A percentile compares a stretch with the other conserved stretches of the same genome.
phyloP scores from a whole-genome alignment of 176 grass and related monocot genomes.

The Luzula sylvatica region DNA sequence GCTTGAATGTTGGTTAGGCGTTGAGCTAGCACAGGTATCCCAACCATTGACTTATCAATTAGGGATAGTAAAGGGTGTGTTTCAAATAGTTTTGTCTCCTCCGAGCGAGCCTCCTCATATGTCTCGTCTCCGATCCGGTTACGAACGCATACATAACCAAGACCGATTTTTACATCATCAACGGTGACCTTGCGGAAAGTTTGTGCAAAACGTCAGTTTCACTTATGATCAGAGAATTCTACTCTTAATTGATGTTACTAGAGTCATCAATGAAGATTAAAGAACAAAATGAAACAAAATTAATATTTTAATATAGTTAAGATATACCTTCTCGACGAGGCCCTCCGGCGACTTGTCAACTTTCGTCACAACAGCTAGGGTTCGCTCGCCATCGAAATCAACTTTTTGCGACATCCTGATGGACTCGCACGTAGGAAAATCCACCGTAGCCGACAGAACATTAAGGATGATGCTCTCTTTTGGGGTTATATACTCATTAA shows the following conservation, averaged over 20 bases:
- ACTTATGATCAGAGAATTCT: no score
- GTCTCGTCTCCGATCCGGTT: slow-evolving; percentile 23
- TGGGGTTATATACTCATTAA: slow-evolving; percentile 20
- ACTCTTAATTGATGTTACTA: no score
- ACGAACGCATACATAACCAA: slow-evolving; percentile 27
- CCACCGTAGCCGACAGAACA: slow-evolving; percentile 18
- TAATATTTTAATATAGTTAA: no score
- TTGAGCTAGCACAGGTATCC: slow-evolving; percentile 15
- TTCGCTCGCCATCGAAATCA: slow-evolving; percentile 8
- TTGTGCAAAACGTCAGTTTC: no score
- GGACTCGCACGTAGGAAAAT: slow-evolving; percentile 23
- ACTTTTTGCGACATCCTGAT: slow-evolving; percentile 28
- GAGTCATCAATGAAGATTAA: no score
- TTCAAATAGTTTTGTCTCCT: slow-evolving; percentile 11
- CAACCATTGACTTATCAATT: slow-evolving; percentile 24
- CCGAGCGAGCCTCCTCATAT: slow-evolving; percentile 14
- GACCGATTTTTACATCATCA: slow-evolving; percentile 24
- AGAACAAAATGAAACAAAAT: no score
- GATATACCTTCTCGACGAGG: slow-evolving; percentile 27
- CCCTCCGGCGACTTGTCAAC: slow-evolving; percentile 24
- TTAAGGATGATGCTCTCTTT: slow-evolving; percentile 33
- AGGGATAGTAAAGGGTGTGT: slow-evolving; percentile 5
- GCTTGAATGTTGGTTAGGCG: slow-evolving; percentile 20
- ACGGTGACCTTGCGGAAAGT: no score
- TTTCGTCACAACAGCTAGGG: slow-evolving; percentile 24